A percentile compares a stretch with the other conserved stretches of the same genome.
These are phyloP conservation scores for Solanum tacnaense DNA, from an alignment of 257 asterid genomes.

Conservation along the genomic window DNA sequence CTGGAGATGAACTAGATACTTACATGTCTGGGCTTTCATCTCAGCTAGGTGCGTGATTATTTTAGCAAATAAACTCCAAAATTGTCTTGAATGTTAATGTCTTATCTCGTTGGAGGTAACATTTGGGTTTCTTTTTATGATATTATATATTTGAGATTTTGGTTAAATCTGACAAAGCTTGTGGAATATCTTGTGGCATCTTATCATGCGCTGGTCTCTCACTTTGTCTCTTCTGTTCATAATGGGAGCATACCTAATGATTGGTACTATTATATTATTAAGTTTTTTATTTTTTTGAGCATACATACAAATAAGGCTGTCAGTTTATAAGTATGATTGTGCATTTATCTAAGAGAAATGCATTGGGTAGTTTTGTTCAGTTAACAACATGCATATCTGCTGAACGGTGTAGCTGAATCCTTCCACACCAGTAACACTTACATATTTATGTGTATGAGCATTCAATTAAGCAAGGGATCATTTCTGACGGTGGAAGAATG, in stretches of 20 bases:
- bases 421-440: neutral
- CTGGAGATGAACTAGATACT: slow-evolving; percentile 93
- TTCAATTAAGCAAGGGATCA: neutral
- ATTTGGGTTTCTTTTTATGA: neutral
- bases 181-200: neutral
- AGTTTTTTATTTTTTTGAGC: neutral
- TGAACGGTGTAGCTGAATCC: neutral
- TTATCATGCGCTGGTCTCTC: neutral
- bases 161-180: neutral
- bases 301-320: neutral
- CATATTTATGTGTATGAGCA: neutral
- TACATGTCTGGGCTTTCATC: slow-evolving; percentile 90
- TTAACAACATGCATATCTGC: neutral
- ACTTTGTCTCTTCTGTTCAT: neutral
- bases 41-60: slow-evolving; percentile 56
- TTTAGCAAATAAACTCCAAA: neutral
- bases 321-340: neutral
- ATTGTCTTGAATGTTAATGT: neutral
- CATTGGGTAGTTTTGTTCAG: neutral
- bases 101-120: neutral
- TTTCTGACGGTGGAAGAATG: neutral
- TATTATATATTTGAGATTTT: neutral
- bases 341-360: neutral
- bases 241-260: neutral
- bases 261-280: neutral